Conservation (phyloP, 331 rosid genomes). For the Spiraea crenata region DNA sequence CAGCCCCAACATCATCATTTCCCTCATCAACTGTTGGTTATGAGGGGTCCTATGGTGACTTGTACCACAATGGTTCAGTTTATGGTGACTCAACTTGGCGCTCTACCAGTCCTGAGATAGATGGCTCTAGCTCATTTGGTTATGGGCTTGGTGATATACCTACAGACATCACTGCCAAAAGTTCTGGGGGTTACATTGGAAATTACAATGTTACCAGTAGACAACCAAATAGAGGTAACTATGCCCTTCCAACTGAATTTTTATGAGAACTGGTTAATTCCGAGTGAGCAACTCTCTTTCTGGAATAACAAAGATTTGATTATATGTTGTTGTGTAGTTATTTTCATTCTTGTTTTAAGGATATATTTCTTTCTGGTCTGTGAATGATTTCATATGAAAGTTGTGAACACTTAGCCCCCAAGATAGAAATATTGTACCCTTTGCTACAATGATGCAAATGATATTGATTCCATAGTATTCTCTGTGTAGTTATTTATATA, state of each 20-base stretch:
- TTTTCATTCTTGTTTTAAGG: conserved; percentile 9
- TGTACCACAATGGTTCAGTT: conserved; percentile 54
- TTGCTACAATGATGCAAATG: background rate
- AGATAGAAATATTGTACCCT: background rate
- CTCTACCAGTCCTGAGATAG: conserved; percentile 69
- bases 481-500: background rate
- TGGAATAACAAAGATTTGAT: background rate
- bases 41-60: conserved; percentile 70
- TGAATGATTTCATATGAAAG: background rate
- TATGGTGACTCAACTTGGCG: conserved; percentile 71
- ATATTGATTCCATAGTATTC: background rate
- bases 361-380: background rate
- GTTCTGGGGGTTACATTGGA: conserved; percentile 71
- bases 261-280: conserved; percentile 1
- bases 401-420: background rate
- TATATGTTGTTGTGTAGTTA: background rate
- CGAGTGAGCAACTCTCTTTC: conserved; percentile 1
- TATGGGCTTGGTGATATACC: conserved; percentile 62
- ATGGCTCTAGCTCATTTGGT: conserved; percentile 66
- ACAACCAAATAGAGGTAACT: conserved; percentile 85
- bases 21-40: conserved; percentile 51
- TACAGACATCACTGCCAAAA: conserved; percentile 59
- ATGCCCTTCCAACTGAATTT: background rate
- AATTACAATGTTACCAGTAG: conserved; percentile 71
- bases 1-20: conserved; percentile 51